Evolutionary conservation across 208 protist genomes (phyloP).

Genomic region (Crithidia expoeki): DNA sequence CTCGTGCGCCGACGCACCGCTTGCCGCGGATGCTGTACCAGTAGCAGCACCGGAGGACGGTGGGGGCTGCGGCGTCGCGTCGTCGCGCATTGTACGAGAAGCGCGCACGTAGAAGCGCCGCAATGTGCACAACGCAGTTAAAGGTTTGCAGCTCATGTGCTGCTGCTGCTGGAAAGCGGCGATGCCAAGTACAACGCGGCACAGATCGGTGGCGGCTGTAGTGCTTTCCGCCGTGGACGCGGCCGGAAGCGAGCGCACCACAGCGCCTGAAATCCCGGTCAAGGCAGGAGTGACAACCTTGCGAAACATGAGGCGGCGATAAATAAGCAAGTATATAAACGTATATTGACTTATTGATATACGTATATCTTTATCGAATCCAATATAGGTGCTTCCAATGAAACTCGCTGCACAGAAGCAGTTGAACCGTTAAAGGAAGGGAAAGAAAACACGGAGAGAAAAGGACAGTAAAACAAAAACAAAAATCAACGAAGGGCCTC

Average conservation of each 20-base stretch:
- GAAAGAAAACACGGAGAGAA: no score
- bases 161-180: neutral
- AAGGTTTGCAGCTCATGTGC: neutral
- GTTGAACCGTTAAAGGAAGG: no score
- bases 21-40: neutral
- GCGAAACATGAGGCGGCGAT: neutral
- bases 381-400: no score
- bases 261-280: neutral
- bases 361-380: no score
- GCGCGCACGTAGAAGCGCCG: conserved; percentile 13
- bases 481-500: no score
- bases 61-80: conserved; percentile 8
- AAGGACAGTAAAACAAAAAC: no score
- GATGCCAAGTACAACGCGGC: neutral
- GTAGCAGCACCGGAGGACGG: conserved; percentile 2
- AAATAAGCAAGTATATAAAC: neutral
- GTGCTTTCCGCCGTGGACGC: neutral
- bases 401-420: no score
- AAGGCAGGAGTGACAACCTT: neutral
- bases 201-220: neutral
- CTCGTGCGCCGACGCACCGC: conserved; percentile 26
- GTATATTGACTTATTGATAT: no score
- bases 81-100: neutral
- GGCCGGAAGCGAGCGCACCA: neutral
- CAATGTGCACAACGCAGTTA: neutral